Evolutionary conservation across 2,329 filamentous ascomycete genomes (phyloP), one percentile per base, ranked within the genome.

Genomic region (Aspergillus neotritici): DNA sequence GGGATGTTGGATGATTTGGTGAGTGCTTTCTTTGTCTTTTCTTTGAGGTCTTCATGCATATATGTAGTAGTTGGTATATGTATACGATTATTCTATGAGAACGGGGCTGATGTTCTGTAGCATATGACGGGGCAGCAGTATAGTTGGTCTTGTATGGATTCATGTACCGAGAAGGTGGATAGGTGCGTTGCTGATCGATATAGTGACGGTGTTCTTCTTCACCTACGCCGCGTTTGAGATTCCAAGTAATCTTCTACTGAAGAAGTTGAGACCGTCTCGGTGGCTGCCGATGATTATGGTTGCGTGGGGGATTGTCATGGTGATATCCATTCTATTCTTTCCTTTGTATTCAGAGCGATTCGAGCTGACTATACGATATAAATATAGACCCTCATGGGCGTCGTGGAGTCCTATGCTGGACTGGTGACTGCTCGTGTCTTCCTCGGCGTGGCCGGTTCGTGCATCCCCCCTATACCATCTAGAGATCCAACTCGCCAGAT

Each of bases 351-450:
- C 1, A 29, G 31, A 12, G n/a, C 6, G 31, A 25, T 2, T 5
- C 6, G 21, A 7, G 37, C 14, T 32, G 25, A 11, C 4, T n/a
- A 8, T 4, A 12, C 10, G 6, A 11, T 11, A 8, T 14, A 16
- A 14, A 1, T 1, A 3, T 15, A 52, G 52, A 76, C 74, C 1
- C 56, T 76, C 36, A 76, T 74, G 62, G 74, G 74, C 5, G 56
- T 76, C 3, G 69, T 69, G 2, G 63, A 73, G 37, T 69, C 68
- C 43, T 69, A 72, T 40, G 54, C 62, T 3, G 73, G 73, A 0
- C 65, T 77, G 29, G 61, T 76, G 25, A 63, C 63, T 2, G 63
- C 70, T 6, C 67, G 74, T 4, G 65, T 76, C 41, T 74, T 77
- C 53, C 65, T 64, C 31, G 72, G 68, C 33, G 60, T 70, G 5